Evolutionary conservation across 257 asterid genomes (phyloP), one percentile per base, ranked within the genome.

Genomic region (Thymus mandschuricus): DNA sequence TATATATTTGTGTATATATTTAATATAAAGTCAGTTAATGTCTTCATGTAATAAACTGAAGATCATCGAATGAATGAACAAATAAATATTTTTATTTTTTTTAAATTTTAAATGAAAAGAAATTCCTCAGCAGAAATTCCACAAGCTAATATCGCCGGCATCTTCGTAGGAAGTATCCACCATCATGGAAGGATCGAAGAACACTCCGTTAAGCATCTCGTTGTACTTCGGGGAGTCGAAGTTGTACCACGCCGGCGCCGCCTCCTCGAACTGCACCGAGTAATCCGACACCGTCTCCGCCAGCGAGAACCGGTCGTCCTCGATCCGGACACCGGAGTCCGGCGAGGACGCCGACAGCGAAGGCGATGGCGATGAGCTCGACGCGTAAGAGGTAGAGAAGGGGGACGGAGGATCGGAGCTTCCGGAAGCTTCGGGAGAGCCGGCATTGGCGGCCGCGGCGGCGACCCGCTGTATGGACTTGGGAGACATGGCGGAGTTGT

Each of bases 151-250:
- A 68, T 88, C 98, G 5, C 51, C 78, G 0, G 21, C 21, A 46
- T 89, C 95, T 71, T 92, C 97, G 12, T 60, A 76, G 6, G 64
- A 60, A 27, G 73, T 91, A 50, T 81, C 89, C 64, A 75, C 86
- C 72, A 77, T 54, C 84, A 76, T 78, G 11, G 34, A 15, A 3
- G 92, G 89, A 84, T 89, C 98, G 49, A 89, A 88, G 76, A 88
- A 85, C 45, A 61, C 67, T 28, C 85, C 93, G 63, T 80, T 72
- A 7, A 89, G 43, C 98, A 82, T 86, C 48, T 89, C 96, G 11
- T 30, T 72, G 82, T 81, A 88, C 89, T 82, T 92, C 0, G 96
- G 96, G 55, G 96, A 89, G 43, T 92, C 98, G 48, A 92, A 85
- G 86, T 76, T 74, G 86, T 82, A 82, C 96, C 91, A 89, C 9